Evolutionary conservation across 1,284 basidiomycete genomes (phyloP).

Genomic region (Cryptococcus sp.): DNA sequence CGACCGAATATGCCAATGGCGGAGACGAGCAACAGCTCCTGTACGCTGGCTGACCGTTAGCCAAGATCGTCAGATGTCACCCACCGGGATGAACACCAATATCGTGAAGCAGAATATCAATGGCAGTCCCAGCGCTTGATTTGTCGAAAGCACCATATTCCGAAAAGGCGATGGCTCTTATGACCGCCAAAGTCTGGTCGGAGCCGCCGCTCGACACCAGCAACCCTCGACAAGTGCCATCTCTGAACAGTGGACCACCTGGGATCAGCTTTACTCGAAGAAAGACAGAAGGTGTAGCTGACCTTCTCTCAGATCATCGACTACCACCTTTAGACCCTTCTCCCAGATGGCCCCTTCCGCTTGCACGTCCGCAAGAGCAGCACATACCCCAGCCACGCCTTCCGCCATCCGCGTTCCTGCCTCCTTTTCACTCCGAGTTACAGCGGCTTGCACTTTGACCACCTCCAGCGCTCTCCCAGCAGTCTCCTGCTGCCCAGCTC

Average conservation of each 20-base stretch:
- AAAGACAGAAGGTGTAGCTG: no score
- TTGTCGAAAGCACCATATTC: not conserved
- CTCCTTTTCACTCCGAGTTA: not conserved
- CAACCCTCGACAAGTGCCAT: not conserved
- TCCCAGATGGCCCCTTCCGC: conserved; percentile 16
- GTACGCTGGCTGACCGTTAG: conserved; percentile 13
- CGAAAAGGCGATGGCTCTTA: conserved; percentile 1
- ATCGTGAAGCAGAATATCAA: not conserved
- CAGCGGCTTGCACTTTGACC: conserved; percentile 14
- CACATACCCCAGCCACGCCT: conserved; percentile 7
- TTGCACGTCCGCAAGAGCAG: conserved; percentile 4
- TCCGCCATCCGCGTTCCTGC: conserved; percentile 1
- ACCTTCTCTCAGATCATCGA: conserved; percentile 11
- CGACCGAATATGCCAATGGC: conserved; percentile 12
- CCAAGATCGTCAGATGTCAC: not conserved
- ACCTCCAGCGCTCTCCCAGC: conserved; percentile 30
- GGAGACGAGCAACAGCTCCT: conserved; percentile 24
- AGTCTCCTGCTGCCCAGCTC: conserved; percentile 16
- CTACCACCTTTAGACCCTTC: conserved; percentile 14
- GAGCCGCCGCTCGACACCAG: not conserved
- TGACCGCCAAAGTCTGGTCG: conserved; percentile 4
- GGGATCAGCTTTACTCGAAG: not conserved
- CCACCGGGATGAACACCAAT: not conserved
- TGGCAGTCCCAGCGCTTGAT: not conserved
- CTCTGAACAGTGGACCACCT: not conserved